Evolutionary conservation across 257 asterid genomes (phyloP).

Genomic region (Solanum bulbocastanum): DNA sequence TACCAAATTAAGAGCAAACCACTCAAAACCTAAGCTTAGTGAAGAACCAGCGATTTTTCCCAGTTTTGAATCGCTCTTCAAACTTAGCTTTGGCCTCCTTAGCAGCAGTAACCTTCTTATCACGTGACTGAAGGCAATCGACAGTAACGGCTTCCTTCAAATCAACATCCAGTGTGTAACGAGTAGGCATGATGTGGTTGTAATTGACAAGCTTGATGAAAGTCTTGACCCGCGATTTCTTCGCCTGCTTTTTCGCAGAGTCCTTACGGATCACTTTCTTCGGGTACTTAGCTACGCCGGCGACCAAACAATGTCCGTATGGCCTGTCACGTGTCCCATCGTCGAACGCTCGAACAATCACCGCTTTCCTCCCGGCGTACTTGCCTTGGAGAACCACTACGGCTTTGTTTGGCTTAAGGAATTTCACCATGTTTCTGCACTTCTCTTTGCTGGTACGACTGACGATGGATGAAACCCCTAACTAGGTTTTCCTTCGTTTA

Average conservation of each 20-base stretch:
- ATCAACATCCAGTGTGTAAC: constrained; percentile 32
- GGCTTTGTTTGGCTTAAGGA: constrained; percentile 25
- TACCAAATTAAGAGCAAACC: background rate
- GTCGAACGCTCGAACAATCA: constrained; percentile 22
- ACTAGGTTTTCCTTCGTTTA: background rate
- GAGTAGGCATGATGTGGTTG: constrained; percentile 35
- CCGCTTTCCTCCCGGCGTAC: constrained; percentile 29
- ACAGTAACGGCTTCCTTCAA: constrained; percentile 15
- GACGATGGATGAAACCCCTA: background rate
- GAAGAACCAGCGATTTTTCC: constrained; percentile 36
- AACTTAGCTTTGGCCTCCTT: constrained; percentile 19
- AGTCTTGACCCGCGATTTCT: constrained; percentile 31
- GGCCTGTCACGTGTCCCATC: constrained; percentile 36
- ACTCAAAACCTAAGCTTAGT: constrained; percentile 32
- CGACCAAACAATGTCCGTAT: constrained; percentile 31
- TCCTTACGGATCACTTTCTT: constrained; percentile 28
- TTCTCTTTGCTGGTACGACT: background rate
- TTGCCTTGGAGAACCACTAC: constrained; percentile 24
- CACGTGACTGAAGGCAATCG: constrained; percentile 18
- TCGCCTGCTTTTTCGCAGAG: constrained; percentile 34
- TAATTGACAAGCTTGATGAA: constrained; percentile 28
- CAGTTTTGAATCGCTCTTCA: constrained; percentile 33
- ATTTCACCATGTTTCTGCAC: constrained; percentile 17
- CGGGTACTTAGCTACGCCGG: constrained; percentile 24
- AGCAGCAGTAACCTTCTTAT: constrained; percentile 25